Percentiles rank a stretch among this genome's conserved stretches.
Conservation (phyloP, 2,329 filamentous ascomycete species). For the Epichloe coenophiala region DNA sequence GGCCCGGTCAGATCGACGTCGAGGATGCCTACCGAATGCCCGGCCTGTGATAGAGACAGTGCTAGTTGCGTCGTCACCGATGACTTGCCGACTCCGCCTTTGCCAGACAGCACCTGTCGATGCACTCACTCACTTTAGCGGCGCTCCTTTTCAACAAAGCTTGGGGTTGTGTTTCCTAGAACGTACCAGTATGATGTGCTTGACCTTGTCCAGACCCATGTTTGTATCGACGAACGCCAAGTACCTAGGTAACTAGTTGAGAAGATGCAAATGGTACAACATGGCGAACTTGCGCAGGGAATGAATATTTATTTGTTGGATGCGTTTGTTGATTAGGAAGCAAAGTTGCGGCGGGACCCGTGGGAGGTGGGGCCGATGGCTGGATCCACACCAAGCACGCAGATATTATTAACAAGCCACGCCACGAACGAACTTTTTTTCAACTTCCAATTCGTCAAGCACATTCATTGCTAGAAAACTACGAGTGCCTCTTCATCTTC, state of each 20-base stretch:
- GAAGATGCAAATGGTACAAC: too few species aligned
- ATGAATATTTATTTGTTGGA: not conserved
- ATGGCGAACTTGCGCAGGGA: not conserved
- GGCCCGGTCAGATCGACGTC: conserved; percentile 94
- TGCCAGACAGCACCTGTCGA: conserved; percentile 68
- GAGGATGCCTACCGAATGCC: conserved; percentile 83
- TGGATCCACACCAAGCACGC: too few species aligned
- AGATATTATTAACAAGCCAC: too few species aligned
- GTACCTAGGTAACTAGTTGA: not conserved
- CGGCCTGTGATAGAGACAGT: conserved; percentile 71
- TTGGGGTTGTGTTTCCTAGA: not conserved
- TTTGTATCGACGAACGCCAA: not conserved
- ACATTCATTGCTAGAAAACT: too few species aligned
- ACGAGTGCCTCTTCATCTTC: too few species aligned
- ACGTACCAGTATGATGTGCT: conserved; percentile 61
- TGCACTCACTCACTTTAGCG: not conserved
- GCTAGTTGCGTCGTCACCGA: conserved; percentile 95
- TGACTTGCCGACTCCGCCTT: conserved; percentile 96
- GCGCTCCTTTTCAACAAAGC: not conserved
- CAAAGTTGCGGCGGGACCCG: not conserved
- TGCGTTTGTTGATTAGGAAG: not conserved
- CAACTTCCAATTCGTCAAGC: too few species aligned
- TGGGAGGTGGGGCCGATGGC: not conserved
- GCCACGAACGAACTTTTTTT: too few species aligned
- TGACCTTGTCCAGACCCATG: conserved; percentile 42